Evolutionary conservation across 192 early-diverging fungal genomes (phyloP).

Genomic region (Lobulomyces angularis): DNA sequence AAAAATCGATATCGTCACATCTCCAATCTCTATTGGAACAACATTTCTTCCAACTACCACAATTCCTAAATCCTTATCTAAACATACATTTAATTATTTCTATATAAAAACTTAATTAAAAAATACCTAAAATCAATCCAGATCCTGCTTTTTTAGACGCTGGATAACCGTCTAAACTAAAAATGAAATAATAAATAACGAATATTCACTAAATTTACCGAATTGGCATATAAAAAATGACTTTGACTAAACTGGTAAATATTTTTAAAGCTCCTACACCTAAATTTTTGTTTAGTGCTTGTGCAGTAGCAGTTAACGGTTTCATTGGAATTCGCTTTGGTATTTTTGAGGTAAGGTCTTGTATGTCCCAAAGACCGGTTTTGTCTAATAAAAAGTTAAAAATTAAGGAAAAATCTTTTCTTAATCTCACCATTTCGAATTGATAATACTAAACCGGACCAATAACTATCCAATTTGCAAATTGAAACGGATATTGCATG

Average conservation of each 20-base stretch:
- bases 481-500: constrained; percentile 71
- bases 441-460: constrained; percentile 69
- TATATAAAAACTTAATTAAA: not conserved
- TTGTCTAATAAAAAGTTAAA: constrained; percentile 16
- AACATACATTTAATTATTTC: constrained; percentile 29
- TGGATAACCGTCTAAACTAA: constrained; percentile 62
- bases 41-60: constrained; percentile 72
- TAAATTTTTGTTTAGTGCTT: constrained; percentile 55
- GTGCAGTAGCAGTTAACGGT: constrained; percentile 60
- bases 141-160: constrained; percentile 35
- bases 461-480: constrained; percentile 77
- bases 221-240: constrained; percentile 73
- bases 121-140: constrained; percentile 16
- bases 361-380: constrained; percentile 73
- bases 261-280: constrained; percentile 57
- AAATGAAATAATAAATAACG: too few relatives aligned
- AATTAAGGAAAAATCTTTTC: not conserved
- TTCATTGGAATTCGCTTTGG: constrained; percentile 40
- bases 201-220: too few relatives aligned
- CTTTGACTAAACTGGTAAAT: constrained; percentile 68
- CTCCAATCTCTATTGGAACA: constrained; percentile 65
- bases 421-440: constrained; percentile 40
- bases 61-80: constrained; percentile 65
- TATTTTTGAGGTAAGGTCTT: constrained; percentile 46
- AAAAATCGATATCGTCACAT: constrained; percentile 71